Conservation (phyloP, 2,329 filamentous ascomycete species). For the Neoascochyta sp. region DNA sequence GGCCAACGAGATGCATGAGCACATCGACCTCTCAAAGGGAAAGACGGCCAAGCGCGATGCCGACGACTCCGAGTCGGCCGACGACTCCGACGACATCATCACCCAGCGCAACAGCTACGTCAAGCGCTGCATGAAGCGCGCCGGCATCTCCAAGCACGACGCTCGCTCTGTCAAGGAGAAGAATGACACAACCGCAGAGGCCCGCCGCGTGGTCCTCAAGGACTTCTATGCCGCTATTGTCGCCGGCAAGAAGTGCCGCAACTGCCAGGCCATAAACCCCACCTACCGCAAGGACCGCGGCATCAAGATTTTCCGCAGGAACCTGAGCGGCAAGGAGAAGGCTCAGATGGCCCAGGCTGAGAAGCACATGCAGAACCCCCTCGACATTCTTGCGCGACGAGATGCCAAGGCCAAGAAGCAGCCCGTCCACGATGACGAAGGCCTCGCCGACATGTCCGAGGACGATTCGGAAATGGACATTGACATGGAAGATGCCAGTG, state of each 20-base stretch:
- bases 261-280: constrained; percentile 56
- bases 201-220: constrained; percentile 71
- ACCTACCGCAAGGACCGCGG: constrained; percentile 83
- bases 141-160: constrained; percentile 45
- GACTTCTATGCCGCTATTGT: constrained; percentile 75
- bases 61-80: constrained; percentile 57
- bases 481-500: constrained; percentile 41
- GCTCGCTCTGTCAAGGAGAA: constrained; percentile 57
- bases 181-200: constrained; percentile 77
- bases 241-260: constrained; percentile 65
- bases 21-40: constrained; percentile 42
- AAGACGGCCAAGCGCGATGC: constrained; percentile 36
- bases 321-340: constrained; percentile 69
- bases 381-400: constrained; percentile 56
- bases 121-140: constrained; percentile 63
- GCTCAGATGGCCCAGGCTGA: constrained; percentile 69
- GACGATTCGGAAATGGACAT: constrained; percentile 37
- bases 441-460: constrained; percentile 61
- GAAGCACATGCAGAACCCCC: constrained; percentile 66
- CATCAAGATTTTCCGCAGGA: constrained; percentile 89
- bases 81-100: constrained; percentile 58
- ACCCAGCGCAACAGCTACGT: constrained; percentile 65
- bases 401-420: constrained; percentile 45
- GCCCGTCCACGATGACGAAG: constrained; percentile 60
- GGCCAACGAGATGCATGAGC: constrained; percentile 50